A percentile compares a stretch with the other conserved stretches of the same genome.
Conservation (phyloP, 148 eudicot species). For the Hydrangea macrophylla region DNA sequence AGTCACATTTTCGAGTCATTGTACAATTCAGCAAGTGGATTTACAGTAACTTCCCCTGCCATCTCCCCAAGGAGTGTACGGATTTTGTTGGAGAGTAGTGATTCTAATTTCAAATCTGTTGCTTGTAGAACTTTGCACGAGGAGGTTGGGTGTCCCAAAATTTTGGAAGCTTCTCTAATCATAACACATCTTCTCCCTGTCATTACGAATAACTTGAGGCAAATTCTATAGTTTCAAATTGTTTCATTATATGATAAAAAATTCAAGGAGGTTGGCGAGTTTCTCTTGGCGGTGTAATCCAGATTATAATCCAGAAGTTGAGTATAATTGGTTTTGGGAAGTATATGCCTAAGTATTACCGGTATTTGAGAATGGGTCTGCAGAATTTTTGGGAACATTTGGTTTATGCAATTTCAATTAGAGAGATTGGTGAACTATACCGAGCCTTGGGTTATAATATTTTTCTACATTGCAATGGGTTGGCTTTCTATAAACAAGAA, state of each 20-base stretch:
- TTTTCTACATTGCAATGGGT: too few relatives aligned
- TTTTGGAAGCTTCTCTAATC: constrained; percentile 22
- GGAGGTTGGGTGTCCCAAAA: constrained; percentile 38
- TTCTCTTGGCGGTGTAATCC: constrained; percentile 38
- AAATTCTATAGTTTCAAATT: constrained; percentile 30
- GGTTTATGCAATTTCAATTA: too few relatives aligned
- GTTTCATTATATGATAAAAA: constrained; percentile 37
- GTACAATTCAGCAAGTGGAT: constrained; percentile 52
- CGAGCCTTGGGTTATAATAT: too few relatives aligned
- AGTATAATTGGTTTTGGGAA: too few relatives aligned
- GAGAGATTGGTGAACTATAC: too few relatives aligned
- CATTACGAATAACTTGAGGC: constrained; percentile 32
- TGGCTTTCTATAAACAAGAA: too few relatives aligned
- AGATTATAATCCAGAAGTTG: too few relatives aligned
- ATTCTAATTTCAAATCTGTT: constrained; percentile 29
- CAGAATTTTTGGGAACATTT: too few relatives aligned
- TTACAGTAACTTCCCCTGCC: constrained; percentile 40
- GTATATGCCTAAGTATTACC: too few relatives aligned
- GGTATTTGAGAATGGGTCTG: too few relatives aligned
- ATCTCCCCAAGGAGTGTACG: constrained; percentile 42
- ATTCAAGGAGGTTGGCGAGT: constrained; percentile 40
- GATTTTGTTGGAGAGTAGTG: constrained; percentile 54
- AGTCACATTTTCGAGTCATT: constrained; percentile 66
- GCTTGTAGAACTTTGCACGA: constrained; percentile 43
- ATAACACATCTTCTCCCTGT: constrained; percentile 35